Conservation (phyloP, 345 rosid species). For the Balakata baccata region DNA sequence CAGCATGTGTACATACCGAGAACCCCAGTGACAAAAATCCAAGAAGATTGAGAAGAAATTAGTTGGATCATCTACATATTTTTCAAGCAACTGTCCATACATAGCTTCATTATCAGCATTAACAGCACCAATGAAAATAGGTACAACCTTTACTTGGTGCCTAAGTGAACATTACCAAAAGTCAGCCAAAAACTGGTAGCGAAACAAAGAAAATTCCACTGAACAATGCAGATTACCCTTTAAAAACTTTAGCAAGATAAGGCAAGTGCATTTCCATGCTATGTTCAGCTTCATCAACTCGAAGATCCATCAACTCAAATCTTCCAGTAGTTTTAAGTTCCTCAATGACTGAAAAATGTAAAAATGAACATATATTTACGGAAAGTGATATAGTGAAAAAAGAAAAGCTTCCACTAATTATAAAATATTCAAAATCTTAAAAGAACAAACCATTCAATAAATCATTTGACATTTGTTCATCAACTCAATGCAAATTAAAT, state of each 20-base stretch:
- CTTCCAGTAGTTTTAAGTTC: conserved; percentile 85
- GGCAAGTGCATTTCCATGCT: conserved; percentile 99
- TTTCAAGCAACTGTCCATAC: conserved; percentile 75
- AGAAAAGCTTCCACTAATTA: background rate
- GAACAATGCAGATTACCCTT: conserved; percentile 48
- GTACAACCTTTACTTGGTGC: conserved; percentile 78
- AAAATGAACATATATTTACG: conserved; percentile 17
- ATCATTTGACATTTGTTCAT: no score
- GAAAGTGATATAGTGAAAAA: background rate
- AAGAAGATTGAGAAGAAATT: conserved; percentile 94
- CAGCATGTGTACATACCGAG: conserved; percentile 45
- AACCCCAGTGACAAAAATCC: conserved; percentile 99
- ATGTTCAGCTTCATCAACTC: conserved; percentile 88
- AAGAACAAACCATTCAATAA: no score
- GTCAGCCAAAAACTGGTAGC: conserved; percentile 9
- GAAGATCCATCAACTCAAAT: conserved; percentile 77
- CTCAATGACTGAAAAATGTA: conserved; percentile 53
- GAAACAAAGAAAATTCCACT: background rate
- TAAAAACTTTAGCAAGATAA: conserved; percentile 84
- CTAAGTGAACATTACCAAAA: conserved; percentile 36
- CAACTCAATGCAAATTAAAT: no score
- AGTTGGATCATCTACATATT: conserved; percentile 78
- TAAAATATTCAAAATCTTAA: no score
- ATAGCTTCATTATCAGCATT: conserved; percentile 76
- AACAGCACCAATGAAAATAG: conserved; percentile 86